Evolutionary conservation across 768 basidiomycete genomes (phyloP), one percentile per base, ranked within the genome.

Genomic region (Tubosaeta sp.): DNA sequence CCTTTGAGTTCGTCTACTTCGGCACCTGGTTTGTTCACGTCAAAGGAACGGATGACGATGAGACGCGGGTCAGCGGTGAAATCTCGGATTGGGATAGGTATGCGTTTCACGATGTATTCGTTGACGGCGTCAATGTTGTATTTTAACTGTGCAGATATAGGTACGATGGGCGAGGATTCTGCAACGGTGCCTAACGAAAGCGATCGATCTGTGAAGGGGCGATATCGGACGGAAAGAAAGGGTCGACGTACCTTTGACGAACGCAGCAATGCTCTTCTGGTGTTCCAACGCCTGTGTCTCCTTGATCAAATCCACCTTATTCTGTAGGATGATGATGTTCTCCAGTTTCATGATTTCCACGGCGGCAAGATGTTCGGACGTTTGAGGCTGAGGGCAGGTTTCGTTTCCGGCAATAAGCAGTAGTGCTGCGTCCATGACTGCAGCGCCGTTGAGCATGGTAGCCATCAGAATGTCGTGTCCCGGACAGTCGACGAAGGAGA

Each of bases 381-480:
- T 99, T 72, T 99, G 97, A 1, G 97, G 97, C 66, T 99, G 97
- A 2, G 95, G 97, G 70, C 97, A 98, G 3, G 93, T 91, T 78
- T 99, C 97, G 73, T 99, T 99, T 27, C 91, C 97, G 19, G 97
- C 97, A 53, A 99, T 84, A 49, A 99, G 85, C 1, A 99, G 80
- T 0, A 98, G 76, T 5, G 97, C 97, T 49, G 95, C 97, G 72
- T 98, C 95, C 97, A 98, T 99, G 77, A 98, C 95, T 10, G 97
- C 97, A 38, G 97, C 97, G 71, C 95, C 97, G 80, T 98, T 98
- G 61, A 99, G 78, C 97, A 99, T 99, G 58, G 95, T 99, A 46
- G 97, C 97, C 97, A 99, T 99, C 71, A 99, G 85, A 85, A 99
- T 98, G 72, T 97, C 94, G 82, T 95, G 95, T 56, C 95, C 91